Percentiles rank a stretch among this genome's conserved stretches.
phyloP scores from a whole-genome alignment of 148 eudicot species.

The Rhododendron mucronatum region DNA sequence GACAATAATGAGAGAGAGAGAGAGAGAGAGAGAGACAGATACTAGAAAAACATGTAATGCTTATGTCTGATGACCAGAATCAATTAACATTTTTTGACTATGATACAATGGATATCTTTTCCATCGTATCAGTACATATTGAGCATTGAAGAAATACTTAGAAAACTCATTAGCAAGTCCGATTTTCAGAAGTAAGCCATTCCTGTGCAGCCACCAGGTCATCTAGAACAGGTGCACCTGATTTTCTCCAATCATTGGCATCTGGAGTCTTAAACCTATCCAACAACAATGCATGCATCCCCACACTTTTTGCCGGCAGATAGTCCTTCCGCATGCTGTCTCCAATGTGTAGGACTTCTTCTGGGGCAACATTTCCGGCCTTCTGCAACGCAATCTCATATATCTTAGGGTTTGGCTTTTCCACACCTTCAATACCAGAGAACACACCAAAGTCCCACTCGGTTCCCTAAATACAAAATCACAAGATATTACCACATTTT shows the following conservation, averaged over 20 bases:
- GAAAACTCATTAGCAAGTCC: conserved; percentile 9
- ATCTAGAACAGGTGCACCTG: conserved; percentile 77
- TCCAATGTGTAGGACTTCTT: conserved; percentile 77
- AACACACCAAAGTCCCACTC: conserved; percentile 97
- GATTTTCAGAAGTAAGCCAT: conserved; percentile 30
- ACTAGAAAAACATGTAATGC: background rate
- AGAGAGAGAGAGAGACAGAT: background rate
- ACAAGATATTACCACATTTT: background rate
- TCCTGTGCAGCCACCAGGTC: conserved; percentile 63
- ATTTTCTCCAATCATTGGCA: conserved; percentile 71
- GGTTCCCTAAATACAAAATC: conserved; percentile 51
- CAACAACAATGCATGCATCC: conserved; percentile 80
- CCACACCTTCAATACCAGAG: conserved; percentile 94
- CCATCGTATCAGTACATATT: background rate
- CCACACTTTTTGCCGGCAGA: conserved; percentile 73
- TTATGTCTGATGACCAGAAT: background rate
- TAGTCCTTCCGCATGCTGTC: conserved; percentile 92
- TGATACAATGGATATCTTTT: background rate
- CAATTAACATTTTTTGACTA: background rate
- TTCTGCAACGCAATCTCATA: conserved; percentile 78
- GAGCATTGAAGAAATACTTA: background rate
- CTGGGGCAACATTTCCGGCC: conserved; percentile 77
- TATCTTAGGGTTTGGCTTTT: conserved; percentile 82
- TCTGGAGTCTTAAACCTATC: conserved; percentile 87
- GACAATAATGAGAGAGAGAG: too few species aligned